Evolutionary conservation across 2,329 filamentous ascomycete species (phyloP), one percentile per base, ranked within the genome.

Genomic region (Fusarium newnesense): DNA sequence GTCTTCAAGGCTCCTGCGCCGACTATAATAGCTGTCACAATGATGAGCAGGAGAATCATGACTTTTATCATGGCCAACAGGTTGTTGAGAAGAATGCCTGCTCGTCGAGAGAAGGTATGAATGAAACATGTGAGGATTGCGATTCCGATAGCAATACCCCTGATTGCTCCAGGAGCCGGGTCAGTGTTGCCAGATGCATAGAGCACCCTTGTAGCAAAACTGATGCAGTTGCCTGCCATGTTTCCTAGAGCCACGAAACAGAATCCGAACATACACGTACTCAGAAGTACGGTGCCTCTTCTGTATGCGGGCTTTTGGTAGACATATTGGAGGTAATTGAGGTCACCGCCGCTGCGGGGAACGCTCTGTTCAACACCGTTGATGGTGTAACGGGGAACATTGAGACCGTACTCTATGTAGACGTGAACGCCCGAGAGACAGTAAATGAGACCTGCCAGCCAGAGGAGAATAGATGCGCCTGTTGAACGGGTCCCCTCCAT

Each of bases 51-150:
- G 4, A 89, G 81, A 4, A 88, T 83, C 50, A 80, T 73, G 7
- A 88, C 76, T 70, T 89, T 89, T 65, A 87, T 72, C 7, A 84
- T 76, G 7, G 87, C 87, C 37, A 89, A 79, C n/a, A 82, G 30
- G 68, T 89, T 89, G 75, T 87, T 87, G 30, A 89, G 73, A 28
- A 81, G 75, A 47, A 89, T 87, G 5, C 87, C 87, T 7, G 85
- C 86, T 12, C 83, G 80, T 32, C 87, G 80, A 47, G 85, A 88
- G 43, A 82, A 76, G 7, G 81, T 82, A 66, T 89, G 87, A 3
- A 88, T 81, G 24, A 87, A 79, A 62, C 86, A 86, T 7, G 85
- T 83, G 16, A 84, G 71, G 1, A 82, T 82, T 12, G 85, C 80
- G 1, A 83, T 79, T 9, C 77, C 82, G 32, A 89, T 80, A 1